Evolutionary conservation across 2,329 filamentous ascomycete genomes (phyloP).

Genomic region (Cercospora sp.): DNA sequence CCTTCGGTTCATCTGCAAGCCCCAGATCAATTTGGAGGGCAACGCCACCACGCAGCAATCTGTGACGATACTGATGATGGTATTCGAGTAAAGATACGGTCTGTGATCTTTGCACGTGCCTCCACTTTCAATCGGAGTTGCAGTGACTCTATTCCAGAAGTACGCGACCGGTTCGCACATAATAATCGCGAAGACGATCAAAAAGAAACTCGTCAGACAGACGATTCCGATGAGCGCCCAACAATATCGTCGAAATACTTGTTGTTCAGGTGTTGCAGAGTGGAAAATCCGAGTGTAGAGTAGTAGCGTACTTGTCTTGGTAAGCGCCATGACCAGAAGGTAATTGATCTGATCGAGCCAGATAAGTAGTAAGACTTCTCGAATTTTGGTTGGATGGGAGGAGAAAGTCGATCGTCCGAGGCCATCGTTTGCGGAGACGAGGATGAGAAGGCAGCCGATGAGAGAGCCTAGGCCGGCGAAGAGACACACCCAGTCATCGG

Average conservation of each 20-base stretch:
- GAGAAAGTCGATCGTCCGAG: neutral
- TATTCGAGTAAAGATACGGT: constrained; percentile 10
- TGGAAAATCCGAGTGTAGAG: constrained; percentile 11
- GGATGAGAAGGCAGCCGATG: constrained; percentile 10
- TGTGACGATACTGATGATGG: constrained; percentile 6
- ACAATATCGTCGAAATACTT: neutral
- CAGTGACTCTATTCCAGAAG: constrained; percentile 7
- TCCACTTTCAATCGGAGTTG: neutral
- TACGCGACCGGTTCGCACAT: constrained; percentile 9
- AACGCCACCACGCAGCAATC: constrained; percentile 2
- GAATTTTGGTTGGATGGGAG: neutral
- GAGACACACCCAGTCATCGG: constrained; percentile 2
- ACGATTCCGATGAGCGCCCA: constrained; percentile 4
- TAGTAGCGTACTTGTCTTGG: constrained; percentile 8
- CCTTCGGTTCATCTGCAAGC: neutral
- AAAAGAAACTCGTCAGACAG: neutral
- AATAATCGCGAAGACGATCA: constrained; percentile 4
- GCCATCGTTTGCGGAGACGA: constrained; percentile 6
- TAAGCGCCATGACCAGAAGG: constrained; percentile 7
- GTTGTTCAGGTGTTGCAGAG: neutral
- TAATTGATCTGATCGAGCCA: constrained; percentile 17
- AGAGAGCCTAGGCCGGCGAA: constrained; percentile 3
- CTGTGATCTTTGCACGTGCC: constrained; percentile 5
- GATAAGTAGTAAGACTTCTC: neutral
- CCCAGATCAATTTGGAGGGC: neutral